Conservation (phyloP, 495 filamentous ascomycete genomes). For the Aspergillus steynii region DNA sequence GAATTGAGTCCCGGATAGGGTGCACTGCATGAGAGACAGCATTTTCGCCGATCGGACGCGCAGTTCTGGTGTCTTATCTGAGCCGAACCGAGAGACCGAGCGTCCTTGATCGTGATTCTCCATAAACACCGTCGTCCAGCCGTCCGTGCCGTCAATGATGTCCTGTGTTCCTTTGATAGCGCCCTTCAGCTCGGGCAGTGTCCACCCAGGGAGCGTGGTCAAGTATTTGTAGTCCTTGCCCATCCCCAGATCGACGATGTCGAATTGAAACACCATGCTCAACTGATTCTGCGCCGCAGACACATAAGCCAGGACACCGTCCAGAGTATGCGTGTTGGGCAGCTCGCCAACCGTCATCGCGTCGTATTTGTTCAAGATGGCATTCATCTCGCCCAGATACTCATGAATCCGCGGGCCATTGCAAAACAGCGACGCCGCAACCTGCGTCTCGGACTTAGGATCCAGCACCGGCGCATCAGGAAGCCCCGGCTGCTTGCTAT, state of each 20-base stretch:
- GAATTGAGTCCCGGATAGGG: conserved; percentile 64
- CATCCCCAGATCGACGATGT: conserved; percentile 49
- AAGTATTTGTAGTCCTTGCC: conserved; percentile 38
- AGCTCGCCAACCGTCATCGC: conserved; percentile 56
- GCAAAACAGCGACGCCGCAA: conserved; percentile 47
- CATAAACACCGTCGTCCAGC: conserved; percentile 51
- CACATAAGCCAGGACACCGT: conserved; percentile 50
- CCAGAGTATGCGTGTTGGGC: conserved; percentile 40
- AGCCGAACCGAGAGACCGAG: conserved; percentile 52
- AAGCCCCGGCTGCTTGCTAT: conserved; percentile 46
- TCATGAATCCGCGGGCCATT: conserved; percentile 62
- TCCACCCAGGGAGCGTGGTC: conserved; percentile 40
- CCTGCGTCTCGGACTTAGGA: conserved; percentile 40
- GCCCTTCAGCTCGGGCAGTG: conserved; percentile 39
- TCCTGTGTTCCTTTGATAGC: conserved; percentile 40
- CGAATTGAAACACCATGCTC: conserved; percentile 59
- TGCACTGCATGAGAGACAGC: conserved; percentile 53
- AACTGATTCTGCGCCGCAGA: conserved; percentile 43
- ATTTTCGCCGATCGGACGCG: conserved; percentile 54
- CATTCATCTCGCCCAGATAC: conserved; percentile 47
- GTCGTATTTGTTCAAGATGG: conserved; percentile 44
- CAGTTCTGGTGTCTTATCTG: conserved; percentile 37
- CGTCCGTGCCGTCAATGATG: conserved; percentile 49
- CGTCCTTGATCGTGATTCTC: conserved; percentile 68
- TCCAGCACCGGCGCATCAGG: conserved; percentile 46